Evolutionary conservation across 306 rosid genomes (phyloP), one percentile per base, ranked within the genome.

Genomic region (Cajanus cajan): DNA sequence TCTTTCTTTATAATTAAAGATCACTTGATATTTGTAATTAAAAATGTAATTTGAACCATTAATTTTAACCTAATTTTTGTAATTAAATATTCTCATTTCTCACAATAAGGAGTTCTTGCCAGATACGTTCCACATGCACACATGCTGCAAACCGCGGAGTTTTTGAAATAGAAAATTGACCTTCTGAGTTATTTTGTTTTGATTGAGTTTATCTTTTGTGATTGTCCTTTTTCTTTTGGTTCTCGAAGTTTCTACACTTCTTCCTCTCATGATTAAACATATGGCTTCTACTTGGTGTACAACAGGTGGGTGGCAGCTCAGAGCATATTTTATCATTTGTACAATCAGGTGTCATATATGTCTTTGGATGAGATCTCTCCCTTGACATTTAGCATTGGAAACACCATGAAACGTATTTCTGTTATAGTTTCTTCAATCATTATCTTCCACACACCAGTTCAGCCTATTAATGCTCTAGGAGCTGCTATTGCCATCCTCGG

Each of bases 291-390:
- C 33, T 54, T 82, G 59, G 59, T 66, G 41, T 50, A 54, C 52
- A 57, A 78, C 83, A 94, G 98, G 98, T 94, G 98, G 98, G 74
- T 94, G 78, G 98, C 89, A 0, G 97, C 98, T 19, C 98, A 94
- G 84, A 94, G 98, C 51, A 86, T 94, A 75, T 94, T 94, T 81
- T 94, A 94, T 86, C 98, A 94, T 82, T 86, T 94, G 24, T 94
- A 94, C 86, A 94, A 94, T 84, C 97, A 94, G 66, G 98, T 93
- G 37, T 93, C 98, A 16, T 93, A 93, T 88, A 93, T 93, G 98
- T 93, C 98, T 64, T 67, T 94, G 79, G 97, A 94, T 6, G 84
- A 94, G 88, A 94, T 94, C 57, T 94, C 98, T 79, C 98, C 97
- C 66, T 87, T 94, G 91, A 91, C 98, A 31, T 91, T 94, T 67